phyloP scores from a whole-genome alignment of 139 green algal species.

The Microglena sp. region DNA sequence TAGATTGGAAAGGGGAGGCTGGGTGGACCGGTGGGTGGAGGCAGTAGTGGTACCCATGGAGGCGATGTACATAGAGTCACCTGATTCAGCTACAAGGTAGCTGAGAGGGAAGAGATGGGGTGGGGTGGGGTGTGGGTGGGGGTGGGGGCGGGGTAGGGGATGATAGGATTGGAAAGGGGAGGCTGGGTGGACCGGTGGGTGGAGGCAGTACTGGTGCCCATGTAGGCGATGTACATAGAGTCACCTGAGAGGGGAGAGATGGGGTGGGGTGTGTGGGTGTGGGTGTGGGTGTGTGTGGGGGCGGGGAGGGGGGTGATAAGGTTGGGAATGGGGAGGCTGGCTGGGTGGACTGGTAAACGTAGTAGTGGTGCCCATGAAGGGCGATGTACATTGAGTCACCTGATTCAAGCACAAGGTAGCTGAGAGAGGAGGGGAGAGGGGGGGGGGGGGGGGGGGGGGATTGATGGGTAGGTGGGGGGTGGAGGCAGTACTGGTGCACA shows the following conservation, averaged over 20 bases:
- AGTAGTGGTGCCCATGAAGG: too few species aligned
- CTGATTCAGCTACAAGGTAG: constrained; percentile 46
- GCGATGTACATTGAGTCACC: neutral
- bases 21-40: neutral
- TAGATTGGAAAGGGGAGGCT: neutral
- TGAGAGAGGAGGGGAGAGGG: too few species aligned
- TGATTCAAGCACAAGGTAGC: neutral
- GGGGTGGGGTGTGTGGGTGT: too few species aligned
- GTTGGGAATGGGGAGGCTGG: neutral
- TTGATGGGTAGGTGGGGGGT: too few species aligned
- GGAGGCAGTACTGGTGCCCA: neutral
- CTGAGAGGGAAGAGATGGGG: constrained; percentile 16
- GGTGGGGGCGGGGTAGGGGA: too few species aligned
- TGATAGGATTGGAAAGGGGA: neutral
- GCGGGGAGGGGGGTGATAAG: too few species aligned
- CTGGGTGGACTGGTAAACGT: neutral
- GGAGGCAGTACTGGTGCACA: too few species aligned
- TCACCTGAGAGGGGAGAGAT: neutral
- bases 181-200: neutral
- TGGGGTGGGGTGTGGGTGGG: too few species aligned
- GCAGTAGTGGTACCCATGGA: constrained; percentile 44
- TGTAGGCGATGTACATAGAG: neutral
- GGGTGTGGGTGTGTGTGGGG: too few species aligned
- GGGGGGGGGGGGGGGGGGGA: too few species aligned
- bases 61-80: constrained; percentile 38